Conservation (phyloP, 345 rosid species). For the Draba incana region DNA sequence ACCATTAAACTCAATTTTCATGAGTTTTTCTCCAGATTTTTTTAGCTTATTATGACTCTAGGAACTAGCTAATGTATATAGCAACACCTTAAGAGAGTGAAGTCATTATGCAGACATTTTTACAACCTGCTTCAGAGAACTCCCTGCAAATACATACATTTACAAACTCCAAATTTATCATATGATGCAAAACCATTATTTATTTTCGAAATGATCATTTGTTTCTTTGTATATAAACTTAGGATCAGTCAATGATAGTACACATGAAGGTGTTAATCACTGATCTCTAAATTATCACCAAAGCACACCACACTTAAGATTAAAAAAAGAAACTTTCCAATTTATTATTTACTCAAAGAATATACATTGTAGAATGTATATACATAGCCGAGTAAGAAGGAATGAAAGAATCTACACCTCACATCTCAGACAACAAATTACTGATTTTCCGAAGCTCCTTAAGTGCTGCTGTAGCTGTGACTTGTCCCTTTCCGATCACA, state of each 20-base stretch:
- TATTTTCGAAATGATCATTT: too few species aligned
- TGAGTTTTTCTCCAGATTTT: background rate
- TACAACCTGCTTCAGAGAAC: background rate
- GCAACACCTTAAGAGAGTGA: background rate
- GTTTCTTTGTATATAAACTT: background rate
- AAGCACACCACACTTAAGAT: background rate
- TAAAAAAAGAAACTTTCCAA: background rate
- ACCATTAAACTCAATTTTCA: background rate
- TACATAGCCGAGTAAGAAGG: slow-evolving; percentile 3
- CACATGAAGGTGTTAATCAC: background rate
- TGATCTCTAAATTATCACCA: background rate
- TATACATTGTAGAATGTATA: slow-evolving; percentile 51
- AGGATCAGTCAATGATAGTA: background rate
- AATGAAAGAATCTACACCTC: slow-evolving; percentile 18
- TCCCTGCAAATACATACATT: background rate
- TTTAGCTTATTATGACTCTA: background rate
- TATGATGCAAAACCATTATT: background rate
- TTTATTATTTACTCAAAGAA: slow-evolving; percentile 43
- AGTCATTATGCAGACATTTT: background rate
- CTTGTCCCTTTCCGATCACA: slow-evolving; percentile 73
- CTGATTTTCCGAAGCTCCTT: slow-evolving; percentile 88
- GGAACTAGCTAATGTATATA: too few species aligned
- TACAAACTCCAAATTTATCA: background rate
- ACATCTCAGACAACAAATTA: slow-evolving; percentile 81
- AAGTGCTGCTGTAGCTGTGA: slow-evolving; percentile 70